Evolutionary conservation across 2,329 filamentous ascomycete species (phyloP), one percentile per base, ranked within the genome.

Genomic region (Colletotrichum theobromicola): DNA sequence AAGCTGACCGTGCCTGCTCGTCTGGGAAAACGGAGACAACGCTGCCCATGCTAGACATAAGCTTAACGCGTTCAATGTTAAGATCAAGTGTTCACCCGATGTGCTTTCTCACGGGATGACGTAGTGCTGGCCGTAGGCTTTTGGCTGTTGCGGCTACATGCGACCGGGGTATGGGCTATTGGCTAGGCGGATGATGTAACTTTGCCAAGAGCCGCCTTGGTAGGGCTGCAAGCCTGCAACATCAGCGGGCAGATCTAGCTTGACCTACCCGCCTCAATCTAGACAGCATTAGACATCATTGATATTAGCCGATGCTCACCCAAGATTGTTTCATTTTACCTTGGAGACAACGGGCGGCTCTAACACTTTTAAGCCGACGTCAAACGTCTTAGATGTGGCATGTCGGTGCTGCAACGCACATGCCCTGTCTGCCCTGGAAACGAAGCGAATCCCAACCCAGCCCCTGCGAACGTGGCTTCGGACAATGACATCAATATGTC

Each of bases 401-500:
- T 37, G 35, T 34, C 10, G 35, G 46, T 28, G 28, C 7, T 12
- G 18, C 21, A n/a, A 13, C 21, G 55, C 67, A 24, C 30, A 16
- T 16, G 42, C 42, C 42, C 42, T 42, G 37, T n/a, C 18, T 42
- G 37, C 8, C 21, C 24, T 16, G 15, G 12, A 30, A 26, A 61
- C 32, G 21, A 67, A 46, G 67, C 55, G 55, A 71, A 57, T 66
- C 67, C 53, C 35, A 15, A 32, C 57, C 16, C 18, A 26, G 15
- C 30, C 61, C 67, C 58, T 55, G 16, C 16, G 42, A 71, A 71
- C 61, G 67, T 74, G 72, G 72, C 67, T 67, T 30, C 7, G 26
- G 21, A 50, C 30, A 62, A 71, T 71, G 72, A 74, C 72, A 74
- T 74, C 67, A 74, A 24, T 21, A 28, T 42, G 12, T 30, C 12